These are phyloP conservation scores for Xylaria palmicola DNA, from an alignment of 495 filamentous ascomycete genomes.

Conservation along the genomic window DNA sequence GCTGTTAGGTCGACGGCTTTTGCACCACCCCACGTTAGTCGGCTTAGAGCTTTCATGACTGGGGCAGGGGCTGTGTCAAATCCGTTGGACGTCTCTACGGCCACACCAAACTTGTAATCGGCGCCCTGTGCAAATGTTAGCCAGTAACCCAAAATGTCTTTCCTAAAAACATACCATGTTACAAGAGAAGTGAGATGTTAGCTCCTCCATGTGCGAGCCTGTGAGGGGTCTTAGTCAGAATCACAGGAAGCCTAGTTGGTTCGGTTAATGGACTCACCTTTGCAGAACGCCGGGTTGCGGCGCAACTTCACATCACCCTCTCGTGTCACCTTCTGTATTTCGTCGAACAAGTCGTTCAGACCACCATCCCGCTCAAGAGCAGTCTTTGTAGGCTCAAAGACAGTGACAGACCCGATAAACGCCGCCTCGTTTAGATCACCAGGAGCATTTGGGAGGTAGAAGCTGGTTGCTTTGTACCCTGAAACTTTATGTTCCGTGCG, in stretches of 20 bases:
- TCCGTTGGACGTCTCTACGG: slow-evolving; percentile 55
- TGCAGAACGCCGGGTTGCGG: slow-evolving; percentile 47
- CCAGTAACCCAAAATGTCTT: not conserved
- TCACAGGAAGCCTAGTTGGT: not conserved
- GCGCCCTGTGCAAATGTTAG: slow-evolving; percentile 59
- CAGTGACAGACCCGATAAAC: slow-evolving; percentile 57
- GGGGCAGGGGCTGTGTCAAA: slow-evolving; percentile 61
- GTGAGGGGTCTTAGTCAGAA: slow-evolving; percentile 2
- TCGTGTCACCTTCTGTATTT: slow-evolving; percentile 50
- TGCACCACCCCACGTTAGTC: slow-evolving; percentile 65
- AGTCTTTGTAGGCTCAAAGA: slow-evolving; percentile 55
- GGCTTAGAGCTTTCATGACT: slow-evolving; percentile 57
- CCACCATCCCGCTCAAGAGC: slow-evolving; percentile 54
- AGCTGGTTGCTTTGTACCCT: slow-evolving; percentile 30
- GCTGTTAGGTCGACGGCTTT: slow-evolving; percentile 36
- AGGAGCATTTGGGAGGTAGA: slow-evolving; percentile 32
- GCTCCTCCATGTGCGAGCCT: slow-evolving; percentile 43
- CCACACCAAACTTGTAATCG: slow-evolving; percentile 78
- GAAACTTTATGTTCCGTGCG: slow-evolving; percentile 17
- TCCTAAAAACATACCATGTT: slow-evolving; percentile 61
- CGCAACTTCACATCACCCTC: slow-evolving; percentile 54
- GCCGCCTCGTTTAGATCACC: not conserved
- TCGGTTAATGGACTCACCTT: slow-evolving; percentile 23
- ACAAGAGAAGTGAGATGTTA: slow-evolving; percentile 66
- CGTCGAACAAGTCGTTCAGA: slow-evolving; percentile 61